Percentiles rank a stretch among this genome's conserved stretches.
These are phyloP conservation scores for Globisporangium lucens DNA, from an alignment of 352 stramenopile genomes.

Conservation along the genomic window DNA sequence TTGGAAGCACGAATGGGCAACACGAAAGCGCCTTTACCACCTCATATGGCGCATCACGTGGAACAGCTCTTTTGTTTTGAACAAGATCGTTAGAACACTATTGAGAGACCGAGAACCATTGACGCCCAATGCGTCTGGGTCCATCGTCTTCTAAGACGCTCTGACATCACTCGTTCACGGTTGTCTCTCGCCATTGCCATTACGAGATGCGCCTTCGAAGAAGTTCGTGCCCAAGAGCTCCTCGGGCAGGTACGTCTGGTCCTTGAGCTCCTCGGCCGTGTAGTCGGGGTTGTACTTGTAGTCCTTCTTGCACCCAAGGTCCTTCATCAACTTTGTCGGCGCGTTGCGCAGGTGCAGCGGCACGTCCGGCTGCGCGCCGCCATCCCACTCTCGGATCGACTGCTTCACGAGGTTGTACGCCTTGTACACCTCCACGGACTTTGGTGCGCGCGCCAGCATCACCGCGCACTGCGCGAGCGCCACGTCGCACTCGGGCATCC, in stretches of 20 bases:
- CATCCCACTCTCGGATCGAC: constrained; percentile 50
- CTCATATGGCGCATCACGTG: not conserved
- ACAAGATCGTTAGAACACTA: not conserved
- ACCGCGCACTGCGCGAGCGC: constrained; percentile 76
- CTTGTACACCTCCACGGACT: constrained; percentile 82
- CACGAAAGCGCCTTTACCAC: not conserved
- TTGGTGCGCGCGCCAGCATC: constrained; percentile 75
- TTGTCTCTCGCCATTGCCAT: too few relatives aligned
- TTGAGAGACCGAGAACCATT: not conserved
- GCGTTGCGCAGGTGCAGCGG: constrained; percentile 82
- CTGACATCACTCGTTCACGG: too few relatives aligned
- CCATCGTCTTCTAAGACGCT: too few relatives aligned
- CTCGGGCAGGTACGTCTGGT: constrained; percentile 84
- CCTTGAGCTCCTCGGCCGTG: constrained; percentile 52
- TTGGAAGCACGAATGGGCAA: too few relatives aligned
- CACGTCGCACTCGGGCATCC: constrained; percentile 86
- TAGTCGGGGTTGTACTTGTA: constrained; percentile 87
- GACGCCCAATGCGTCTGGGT: too few relatives aligned
- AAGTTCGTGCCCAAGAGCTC: constrained; percentile 63
- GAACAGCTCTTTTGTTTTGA: not conserved
- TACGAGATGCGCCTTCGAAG: constrained; percentile 22
- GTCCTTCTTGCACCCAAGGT: constrained; percentile 70
- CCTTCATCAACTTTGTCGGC: constrained; percentile 73
- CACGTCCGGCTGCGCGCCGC: constrained; percentile 62
- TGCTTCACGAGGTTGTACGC: constrained; percentile 81